Evolutionary conservation across 805 yeast genomes (phyloP), one percentile per base, ranked within the genome.

Genomic region (Starmerella bombi): DNA sequence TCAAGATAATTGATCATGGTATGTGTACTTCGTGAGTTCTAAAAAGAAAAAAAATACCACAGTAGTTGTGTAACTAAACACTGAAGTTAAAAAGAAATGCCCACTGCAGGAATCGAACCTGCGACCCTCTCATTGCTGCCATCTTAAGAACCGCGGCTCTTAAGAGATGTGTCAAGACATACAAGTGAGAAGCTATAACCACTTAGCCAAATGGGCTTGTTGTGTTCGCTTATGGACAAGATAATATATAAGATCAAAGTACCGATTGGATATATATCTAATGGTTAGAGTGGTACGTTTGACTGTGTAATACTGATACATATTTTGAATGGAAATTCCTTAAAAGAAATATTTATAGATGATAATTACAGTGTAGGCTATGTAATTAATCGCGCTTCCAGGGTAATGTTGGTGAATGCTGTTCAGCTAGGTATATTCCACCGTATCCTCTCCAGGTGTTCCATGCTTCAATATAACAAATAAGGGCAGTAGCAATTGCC

Each of bases 391-490:
- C 54, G 15, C 57, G 48, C 42, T 51, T 51, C 57, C 57, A 53
- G 2, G 53, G 50, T 8, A 53, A 32, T 2, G 36, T 30, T 3
- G 54, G 53, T 33, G n/a, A 18, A 36, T 36, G 47, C 38, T 44
- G 44, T 9, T 46, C 64, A 10, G 76, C 71, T 45, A 65, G 67
- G 56, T 74, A 75, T 38, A 76, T 72, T 28, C 81, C 81, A n/a
- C 81, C 81, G 29, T 74, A 71, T 19, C 70, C 71, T 29, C 70
- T 57, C 44, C 63, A 62, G 19, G 80, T 74, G 51, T 72, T 75
- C 82, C 82, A 76, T 43, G 74, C 80, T 52, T 76, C 82, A 42
- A 76, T 67, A 52, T 62, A 70, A 32, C 79, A 72, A 43, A 74
- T 70, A 44, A 76, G 58, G 3, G 80, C 80, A 7, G 77, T 67